Base-by-base conservation (phyloP, 805 yeast species). In the Hemisphaericaspora nanyangensis region DNA sequence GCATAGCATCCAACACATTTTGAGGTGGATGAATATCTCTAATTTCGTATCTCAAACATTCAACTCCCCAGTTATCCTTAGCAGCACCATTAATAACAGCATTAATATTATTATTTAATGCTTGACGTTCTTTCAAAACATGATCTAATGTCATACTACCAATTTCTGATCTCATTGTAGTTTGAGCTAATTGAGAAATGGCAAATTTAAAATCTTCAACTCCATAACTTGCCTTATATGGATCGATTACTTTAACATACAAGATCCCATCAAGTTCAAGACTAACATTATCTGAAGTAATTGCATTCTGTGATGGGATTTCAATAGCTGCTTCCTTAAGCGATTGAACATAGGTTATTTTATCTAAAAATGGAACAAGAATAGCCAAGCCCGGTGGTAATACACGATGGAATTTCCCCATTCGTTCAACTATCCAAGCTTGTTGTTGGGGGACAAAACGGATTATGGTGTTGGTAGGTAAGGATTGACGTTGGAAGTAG, bases 141-240 rank as follows among this genome's bases (percentile, higher is more conserved):
- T 81, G 78, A 57, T 87, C 95, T 51, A 86, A 72, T 3, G 89
- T 72, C 68, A 86, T 66, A 47, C 85, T 86, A 36, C 95, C 95
- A 54, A 86, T 86, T 59, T 86, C 95, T 1, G 88, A 80, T 52
- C 95, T 72, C 95, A 86, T 86, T 11, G 95, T 85, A 8, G 95
- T 87, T 59, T 86, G 95, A 0, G 95, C 95, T 48, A 87, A 72
- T 61, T 87, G 95, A 29, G 84, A 71, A 39, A 87, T 79, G 28
- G 95, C 95, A 57, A 83, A 87, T 54, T 82, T 86, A 35, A 89
- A 87, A 53, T 86, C 90, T 55, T 87, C 95, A 15, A 86, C 95
- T 11, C 95, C 95, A 52, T 86, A 86, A 31, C 86, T 77, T 3
- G 95, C 95, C 65, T 82, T 85, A 58, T 82, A 86, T 5, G 95